Conservation (phyloP, 73 alveolate genomes). For the Tetrahymena elliotti region DNA sequence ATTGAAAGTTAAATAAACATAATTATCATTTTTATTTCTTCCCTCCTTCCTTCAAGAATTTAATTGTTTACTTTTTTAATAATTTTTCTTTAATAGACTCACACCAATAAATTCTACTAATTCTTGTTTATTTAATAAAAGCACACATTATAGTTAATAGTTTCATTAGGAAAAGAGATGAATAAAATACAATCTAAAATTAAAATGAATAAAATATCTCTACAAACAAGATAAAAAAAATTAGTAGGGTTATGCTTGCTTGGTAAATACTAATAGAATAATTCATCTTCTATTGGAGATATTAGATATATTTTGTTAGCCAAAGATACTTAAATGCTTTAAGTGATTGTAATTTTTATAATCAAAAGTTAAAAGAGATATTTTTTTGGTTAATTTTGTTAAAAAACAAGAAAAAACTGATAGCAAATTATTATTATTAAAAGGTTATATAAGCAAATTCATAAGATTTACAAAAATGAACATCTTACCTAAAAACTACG, state of each 20-base stretch:
- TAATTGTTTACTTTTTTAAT: too few species aligned
- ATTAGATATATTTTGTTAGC: background rate
- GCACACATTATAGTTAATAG: background rate
- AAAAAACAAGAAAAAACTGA: background rate
- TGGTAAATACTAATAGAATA: background rate
- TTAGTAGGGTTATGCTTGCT: background rate
- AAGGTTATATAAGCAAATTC: background rate
- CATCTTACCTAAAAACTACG: slow-evolving; percentile 14
- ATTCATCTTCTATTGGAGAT: background rate
- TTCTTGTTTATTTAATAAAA: too few species aligned
- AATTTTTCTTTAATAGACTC: too few species aligned
- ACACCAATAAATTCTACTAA: too few species aligned
- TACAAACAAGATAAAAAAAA: background rate
- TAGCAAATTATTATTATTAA: background rate
- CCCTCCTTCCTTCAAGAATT: too few species aligned
- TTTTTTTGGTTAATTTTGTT: background rate
- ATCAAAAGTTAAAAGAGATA: background rate
- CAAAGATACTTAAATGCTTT: background rate
- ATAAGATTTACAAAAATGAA: background rate
- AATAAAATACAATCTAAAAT: background rate
- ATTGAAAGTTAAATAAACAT: too few species aligned
- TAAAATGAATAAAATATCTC: background rate
- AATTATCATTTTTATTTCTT: too few species aligned
- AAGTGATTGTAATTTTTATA: background rate
- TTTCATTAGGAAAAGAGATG: background rate